phyloP scores from a whole-genome alignment of 2,329 filamentous ascomycete genomes.

The Cladosporium oxysporum region DNA sequence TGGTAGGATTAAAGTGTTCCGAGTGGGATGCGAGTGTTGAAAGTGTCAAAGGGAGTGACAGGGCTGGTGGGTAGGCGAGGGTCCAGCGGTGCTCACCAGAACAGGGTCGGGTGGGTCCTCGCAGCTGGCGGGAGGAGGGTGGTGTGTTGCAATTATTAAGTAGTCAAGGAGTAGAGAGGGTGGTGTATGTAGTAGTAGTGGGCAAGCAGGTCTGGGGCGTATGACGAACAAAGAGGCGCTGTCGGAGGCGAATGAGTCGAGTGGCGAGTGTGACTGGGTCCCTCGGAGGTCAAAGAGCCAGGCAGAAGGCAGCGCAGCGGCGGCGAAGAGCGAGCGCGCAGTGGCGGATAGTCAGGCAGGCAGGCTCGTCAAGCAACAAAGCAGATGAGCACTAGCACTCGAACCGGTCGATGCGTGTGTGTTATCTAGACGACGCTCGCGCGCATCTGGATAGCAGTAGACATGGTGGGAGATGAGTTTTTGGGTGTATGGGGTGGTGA shows the following conservation, averaged over 20 bases:
- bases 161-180: conserved; percentile 15
- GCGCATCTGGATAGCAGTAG: background rate
- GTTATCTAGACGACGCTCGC: conserved; percentile 13
- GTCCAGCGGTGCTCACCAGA: conserved; percentile 22
- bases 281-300: conserved; percentile 18
- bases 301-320: conserved; percentile 17
- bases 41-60: conserved; percentile 13
- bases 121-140: conserved; percentile 17
- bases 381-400: background rate
- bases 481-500: background rate
- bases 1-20: conserved; percentile 9
- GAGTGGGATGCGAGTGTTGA: background rate
- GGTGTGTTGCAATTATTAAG: conserved; percentile 8
- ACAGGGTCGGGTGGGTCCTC: conserved; percentile 20
- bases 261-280: conserved; percentile 16
- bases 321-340: conserved; percentile 10
- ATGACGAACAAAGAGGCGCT: conserved; percentile 20
- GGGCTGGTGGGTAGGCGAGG: conserved; percentile 16
- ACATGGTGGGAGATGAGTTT: background rate
- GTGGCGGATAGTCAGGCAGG: background rate
- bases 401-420: background rate
- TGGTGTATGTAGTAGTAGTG: conserved; percentile 12
- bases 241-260: conserved; percentile 16
- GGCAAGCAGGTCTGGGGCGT: background rate
- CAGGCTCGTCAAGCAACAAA: conserved; percentile 12